phyloP scores from a whole-genome alignment of 805 yeast species.

The Ogataea siamensis region DNA sequence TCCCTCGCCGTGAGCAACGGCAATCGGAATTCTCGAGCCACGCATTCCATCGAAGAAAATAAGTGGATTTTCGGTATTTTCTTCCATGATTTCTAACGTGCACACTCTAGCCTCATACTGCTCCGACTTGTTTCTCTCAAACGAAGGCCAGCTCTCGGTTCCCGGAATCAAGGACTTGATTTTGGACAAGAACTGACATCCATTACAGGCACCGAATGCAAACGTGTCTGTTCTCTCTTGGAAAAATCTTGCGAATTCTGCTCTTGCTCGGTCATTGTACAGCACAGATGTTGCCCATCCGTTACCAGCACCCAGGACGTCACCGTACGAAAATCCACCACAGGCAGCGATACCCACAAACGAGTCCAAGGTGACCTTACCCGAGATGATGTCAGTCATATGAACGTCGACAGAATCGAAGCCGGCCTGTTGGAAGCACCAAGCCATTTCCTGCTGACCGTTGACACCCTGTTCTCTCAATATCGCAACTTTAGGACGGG shows the following conservation, averaged over 20 bases:
- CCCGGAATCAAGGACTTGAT: slow-evolving; percentile 89
- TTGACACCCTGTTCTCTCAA: slow-evolving; percentile 98
- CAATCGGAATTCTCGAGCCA: slow-evolving; percentile 93
- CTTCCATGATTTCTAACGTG: slow-evolving; percentile 73
- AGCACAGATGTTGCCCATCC: slow-evolving; percentile 99
- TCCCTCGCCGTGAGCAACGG: slow-evolving; percentile 99
- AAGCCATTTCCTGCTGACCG: slow-evolving; percentile 98
- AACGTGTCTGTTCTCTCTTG: slow-evolving; percentile 86
- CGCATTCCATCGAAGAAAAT: slow-evolving; percentile 87
- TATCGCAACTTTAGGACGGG: slow-evolving; percentile 87
- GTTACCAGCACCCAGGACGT: slow-evolving; percentile 96
- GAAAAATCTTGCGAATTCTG: slow-evolving; percentile 78
- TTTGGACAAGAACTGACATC: slow-evolving; percentile 93
- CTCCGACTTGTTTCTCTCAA: slow-evolving; percentile 86
- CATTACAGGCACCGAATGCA: slow-evolving; percentile 98
- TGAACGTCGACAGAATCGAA: slow-evolving; percentile 93
- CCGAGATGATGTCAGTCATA: slow-evolving; percentile 86
- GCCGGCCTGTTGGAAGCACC: slow-evolving; percentile 93
- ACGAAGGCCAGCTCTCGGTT: slow-evolving; percentile 91
- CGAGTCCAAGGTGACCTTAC: slow-evolving; percentile 66
- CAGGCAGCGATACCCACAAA: slow-evolving; percentile 97
- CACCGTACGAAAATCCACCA: slow-evolving; percentile 99
- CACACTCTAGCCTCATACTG: slow-evolving; percentile 95
- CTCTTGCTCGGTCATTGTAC: slow-evolving; percentile 72
- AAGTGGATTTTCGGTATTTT: slow-evolving; percentile 47